Evolutionary conservation across 257 asterid genomes (phyloP).

Genomic region (Lithospermum erythrorhizon): DNA sequence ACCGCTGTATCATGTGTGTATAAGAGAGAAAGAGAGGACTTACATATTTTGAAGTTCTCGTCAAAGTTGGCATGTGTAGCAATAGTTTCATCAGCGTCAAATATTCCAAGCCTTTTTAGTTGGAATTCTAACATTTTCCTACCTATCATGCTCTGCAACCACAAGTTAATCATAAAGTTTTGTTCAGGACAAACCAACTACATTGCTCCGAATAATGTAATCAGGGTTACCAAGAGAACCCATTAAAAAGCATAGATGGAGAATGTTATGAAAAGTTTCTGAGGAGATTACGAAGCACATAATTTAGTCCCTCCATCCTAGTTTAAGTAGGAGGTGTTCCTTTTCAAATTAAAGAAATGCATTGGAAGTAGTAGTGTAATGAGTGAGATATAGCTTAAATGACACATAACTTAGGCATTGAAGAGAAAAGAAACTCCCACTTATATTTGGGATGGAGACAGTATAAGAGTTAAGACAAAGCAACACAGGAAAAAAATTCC

Average conservation of each 20-base stretch:
- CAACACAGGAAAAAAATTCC: too few species aligned
- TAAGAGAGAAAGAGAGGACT: slow-evolving; percentile 20
- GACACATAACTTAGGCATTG: too few species aligned
- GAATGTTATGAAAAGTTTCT: background rate
- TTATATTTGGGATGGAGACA: too few species aligned
- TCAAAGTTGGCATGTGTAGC: slow-evolving; percentile 60
- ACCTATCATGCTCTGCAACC: slow-evolving; percentile 79
- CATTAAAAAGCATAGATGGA: background rate
- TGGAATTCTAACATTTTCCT: slow-evolving; percentile 87
- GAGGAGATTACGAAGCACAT: background rate
- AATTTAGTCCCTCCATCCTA: background rate
- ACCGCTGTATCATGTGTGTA: slow-evolving; percentile 17
- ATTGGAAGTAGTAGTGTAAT: background rate
- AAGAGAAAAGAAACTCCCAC: background rate
- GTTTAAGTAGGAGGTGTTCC: background rate
- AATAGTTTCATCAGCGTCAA: slow-evolving; percentile 58
- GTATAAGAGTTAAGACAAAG: too few species aligned
- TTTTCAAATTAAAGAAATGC: background rate
- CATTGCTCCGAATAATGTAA: background rate
- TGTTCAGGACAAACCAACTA: background rate
- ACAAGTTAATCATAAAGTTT: slow-evolving; percentile 1
- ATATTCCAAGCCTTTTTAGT: slow-evolving; percentile 78
- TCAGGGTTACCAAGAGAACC: background rate
- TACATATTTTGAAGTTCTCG: slow-evolving; percentile 53
- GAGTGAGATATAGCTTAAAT: too few species aligned